A percentile compares a stretch with the other conserved stretches of the same genome.
Evolutionary conservation across 352 stramenopile genomes (phyloP).

Genomic region (Globisporangium paddicum): DNA sequence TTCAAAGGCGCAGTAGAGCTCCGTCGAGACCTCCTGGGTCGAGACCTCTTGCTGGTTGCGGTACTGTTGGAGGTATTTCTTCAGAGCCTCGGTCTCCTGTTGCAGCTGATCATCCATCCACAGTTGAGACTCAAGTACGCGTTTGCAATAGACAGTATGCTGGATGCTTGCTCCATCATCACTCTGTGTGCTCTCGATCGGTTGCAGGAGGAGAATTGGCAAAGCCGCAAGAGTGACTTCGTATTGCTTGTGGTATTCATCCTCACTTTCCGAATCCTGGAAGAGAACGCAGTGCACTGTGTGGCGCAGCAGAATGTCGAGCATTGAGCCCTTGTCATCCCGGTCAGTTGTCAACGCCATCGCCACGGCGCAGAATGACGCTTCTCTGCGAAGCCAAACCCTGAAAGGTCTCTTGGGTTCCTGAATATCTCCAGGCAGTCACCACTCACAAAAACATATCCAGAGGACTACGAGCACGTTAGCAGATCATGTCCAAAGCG

Average conservation of each 20-base stretch:
- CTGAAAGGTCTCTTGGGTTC: too few relatives aligned
- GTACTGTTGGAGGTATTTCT: conserved; percentile 19
- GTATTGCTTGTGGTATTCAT: too few relatives aligned
- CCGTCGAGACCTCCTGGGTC: not conserved
- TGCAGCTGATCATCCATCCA: conserved; percentile 28
- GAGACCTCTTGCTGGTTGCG: conserved; percentile 2
- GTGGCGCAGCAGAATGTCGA: conserved; percentile 37
- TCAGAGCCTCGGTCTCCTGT: conserved; percentile 31
- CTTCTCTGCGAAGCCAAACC: not conserved
- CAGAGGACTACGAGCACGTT: not conserved
- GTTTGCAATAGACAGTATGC: conserved; percentile 8
- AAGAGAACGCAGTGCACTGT: conserved; percentile 49
- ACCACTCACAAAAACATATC: not conserved
- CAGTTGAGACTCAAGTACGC: conserved; percentile 25
- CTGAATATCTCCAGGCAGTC: too few relatives aligned
- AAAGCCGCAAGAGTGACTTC: too few relatives aligned
- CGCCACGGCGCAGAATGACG: too few relatives aligned
- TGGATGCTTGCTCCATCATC: conserved; percentile 2
- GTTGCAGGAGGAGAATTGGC: not conserved
- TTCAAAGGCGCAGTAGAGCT: conserved; percentile 19
- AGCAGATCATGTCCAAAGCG: conserved; percentile 56
- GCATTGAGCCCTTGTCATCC: conserved; percentile 12
- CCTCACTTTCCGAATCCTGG: not conserved
- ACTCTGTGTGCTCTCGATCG: not conserved
- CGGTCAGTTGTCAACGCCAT: not conserved